Percentiles rank a stretch among this genome's conserved stretches.
These are phyloP conservation scores for Galerina sulciceps DNA, from an alignment of 768 basidiomycete species.

Conservation along the genomic window DNA sequence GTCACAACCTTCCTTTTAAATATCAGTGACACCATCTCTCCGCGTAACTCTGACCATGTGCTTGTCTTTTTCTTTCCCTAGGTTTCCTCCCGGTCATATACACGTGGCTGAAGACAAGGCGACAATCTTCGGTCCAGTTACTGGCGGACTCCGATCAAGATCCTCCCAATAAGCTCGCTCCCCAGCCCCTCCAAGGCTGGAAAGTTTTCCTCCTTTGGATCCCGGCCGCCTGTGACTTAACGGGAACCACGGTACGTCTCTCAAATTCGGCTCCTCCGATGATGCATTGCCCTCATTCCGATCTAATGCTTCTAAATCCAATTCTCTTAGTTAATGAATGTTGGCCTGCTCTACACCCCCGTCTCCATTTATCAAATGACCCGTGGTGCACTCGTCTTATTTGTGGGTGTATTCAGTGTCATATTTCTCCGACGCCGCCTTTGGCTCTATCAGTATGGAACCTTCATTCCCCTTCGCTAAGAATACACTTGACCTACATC, in stretches of 20 bases:
- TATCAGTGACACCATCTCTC: constrained; percentile 5
- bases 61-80: constrained; percentile 34
- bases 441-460: constrained; percentile 81
- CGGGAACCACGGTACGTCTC: constrained; percentile 81
- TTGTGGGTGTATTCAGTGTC: constrained; percentile 91
- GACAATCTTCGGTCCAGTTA: constrained; percentile 57
- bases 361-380: constrained; percentile 99
- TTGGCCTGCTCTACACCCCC: constrained; percentile 93
- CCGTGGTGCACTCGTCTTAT: constrained; percentile 89
- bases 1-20: constrained; percentile 33
- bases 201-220: constrained; percentile 82
- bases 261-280: constrained; percentile 10
- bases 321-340: constrained; percentile 76
- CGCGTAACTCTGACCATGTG: constrained; percentile 25
- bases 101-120: constrained; percentile 60
- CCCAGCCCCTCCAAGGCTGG: constrained; percentile 64
- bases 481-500: not conserved
- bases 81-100: constrained; percentile 87
- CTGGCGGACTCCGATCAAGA: constrained; percentile 54
- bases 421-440: constrained; percentile 86
- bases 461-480: constrained; percentile 4
- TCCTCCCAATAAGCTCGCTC: constrained; percentile 39
- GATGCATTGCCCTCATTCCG: constrained; percentile 13
- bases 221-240: constrained; percentile 88
- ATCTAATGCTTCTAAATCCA: constrained; percentile 22